phyloP scores from a whole-genome alignment of 2,329 filamentous ascomycete species.

The Nemania sp. region DNA sequence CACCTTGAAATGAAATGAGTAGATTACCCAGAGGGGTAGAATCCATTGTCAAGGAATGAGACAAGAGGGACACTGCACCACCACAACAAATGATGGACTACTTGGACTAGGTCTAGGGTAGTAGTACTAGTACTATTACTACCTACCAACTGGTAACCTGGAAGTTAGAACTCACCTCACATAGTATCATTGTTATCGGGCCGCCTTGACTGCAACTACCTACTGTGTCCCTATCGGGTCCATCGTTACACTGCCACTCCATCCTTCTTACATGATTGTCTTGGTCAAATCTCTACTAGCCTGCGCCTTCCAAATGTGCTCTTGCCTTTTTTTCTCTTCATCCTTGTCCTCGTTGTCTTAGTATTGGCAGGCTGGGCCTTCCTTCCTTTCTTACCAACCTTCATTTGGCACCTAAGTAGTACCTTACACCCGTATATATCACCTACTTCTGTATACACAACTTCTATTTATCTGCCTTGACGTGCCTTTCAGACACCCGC shows the following conservation, averaged over 20 bases:
- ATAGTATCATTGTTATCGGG: conserved; percentile 7
- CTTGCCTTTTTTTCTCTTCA: conserved; percentile 19
- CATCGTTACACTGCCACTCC: conserved; percentile 6
- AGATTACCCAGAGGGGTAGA: background rate
- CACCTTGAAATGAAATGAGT: conserved; percentile 1
- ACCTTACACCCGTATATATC: background rate
- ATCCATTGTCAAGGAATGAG: conserved; percentile 8
- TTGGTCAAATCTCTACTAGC: background rate
- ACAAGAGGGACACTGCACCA: conserved; percentile 11
- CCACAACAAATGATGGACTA: background rate
- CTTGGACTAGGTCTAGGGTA: background rate
- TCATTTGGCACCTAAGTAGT: conserved; percentile 19
- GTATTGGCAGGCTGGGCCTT: conserved; percentile 18
- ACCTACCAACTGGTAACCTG: too few species aligned
- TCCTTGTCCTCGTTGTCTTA: conserved; percentile 7
- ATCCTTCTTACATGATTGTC: background rate
- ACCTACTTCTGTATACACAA: background rate
- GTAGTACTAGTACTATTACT: too few species aligned
- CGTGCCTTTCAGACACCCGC: background rate
- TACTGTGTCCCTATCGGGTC: conserved; percentile 1
- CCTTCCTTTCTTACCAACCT: conserved; percentile 20
- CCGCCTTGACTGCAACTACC: conserved; percentile 1
- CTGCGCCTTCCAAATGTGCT: conserved; percentile 18
- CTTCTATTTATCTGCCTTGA: conserved; percentile 4
- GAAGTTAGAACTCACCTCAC: background rate